phyloP scores from a whole-genome alignment of 2,329 filamentous ascomycete species.

The Fusarium globosum region DNA sequence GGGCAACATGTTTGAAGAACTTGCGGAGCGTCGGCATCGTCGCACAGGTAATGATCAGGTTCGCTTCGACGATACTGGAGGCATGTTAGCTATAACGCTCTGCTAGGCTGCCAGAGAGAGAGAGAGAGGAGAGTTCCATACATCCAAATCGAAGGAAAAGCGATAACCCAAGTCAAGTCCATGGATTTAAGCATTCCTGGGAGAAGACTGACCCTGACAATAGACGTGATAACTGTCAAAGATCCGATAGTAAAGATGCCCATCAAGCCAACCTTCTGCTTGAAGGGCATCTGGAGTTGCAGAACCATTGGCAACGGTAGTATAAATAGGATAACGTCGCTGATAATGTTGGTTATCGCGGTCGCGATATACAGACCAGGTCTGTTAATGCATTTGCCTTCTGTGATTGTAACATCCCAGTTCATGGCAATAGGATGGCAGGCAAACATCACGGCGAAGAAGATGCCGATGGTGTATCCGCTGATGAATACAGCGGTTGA shows the following conservation, averaged over 20 bases:
- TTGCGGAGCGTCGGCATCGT: constrained; percentile 54
- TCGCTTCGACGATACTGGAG: constrained; percentile 49
- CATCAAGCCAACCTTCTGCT: constrained; percentile 59
- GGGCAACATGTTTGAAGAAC: constrained; percentile 53
- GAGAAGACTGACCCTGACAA: constrained; percentile 35
- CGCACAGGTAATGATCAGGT: constrained; percentile 55
- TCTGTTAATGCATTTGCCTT: constrained; percentile 57
- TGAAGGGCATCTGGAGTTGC: constrained; percentile 56
- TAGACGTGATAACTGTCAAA: constrained; percentile 49
- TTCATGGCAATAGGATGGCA: constrained; percentile 49
- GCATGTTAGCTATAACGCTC: background rate
- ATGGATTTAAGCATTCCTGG: constrained; percentile 38
- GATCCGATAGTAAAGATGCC: constrained; percentile 58
- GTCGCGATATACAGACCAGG: constrained; percentile 62
- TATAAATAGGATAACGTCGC: constrained; percentile 59
- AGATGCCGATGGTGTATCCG: constrained; percentile 49
- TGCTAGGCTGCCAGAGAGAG: background rate
- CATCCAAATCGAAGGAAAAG: constrained; percentile 46
- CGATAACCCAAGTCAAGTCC: constrained; percentile 48
- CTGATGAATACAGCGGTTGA: constrained; percentile 45
- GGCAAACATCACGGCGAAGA: constrained; percentile 51
- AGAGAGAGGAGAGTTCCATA: constrained; percentile 19
- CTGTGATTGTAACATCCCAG: constrained; percentile 47
- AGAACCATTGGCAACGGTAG: constrained; percentile 60
- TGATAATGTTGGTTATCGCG: constrained; percentile 59